Evolutionary conservation across 176 grass and related monocot species (phyloP).

Genomic region (Aechmea fasciata): DNA sequence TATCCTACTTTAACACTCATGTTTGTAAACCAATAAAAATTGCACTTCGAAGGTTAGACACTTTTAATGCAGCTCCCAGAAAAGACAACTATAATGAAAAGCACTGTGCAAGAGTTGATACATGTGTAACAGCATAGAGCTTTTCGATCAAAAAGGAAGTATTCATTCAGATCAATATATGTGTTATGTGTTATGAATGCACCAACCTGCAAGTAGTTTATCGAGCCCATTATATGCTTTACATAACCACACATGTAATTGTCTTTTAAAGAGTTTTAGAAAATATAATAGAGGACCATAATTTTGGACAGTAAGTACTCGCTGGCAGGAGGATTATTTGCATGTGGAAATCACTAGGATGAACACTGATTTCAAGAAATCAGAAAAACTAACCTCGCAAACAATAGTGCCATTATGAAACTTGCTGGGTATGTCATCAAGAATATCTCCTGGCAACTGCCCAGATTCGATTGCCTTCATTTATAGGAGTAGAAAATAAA

Average conservation of each 20-base stretch:
- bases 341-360: conserved; percentile 7
- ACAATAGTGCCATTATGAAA: conserved; percentile 70
- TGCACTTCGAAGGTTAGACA: not conserved
- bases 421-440: conserved; percentile 94
- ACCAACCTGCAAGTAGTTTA: not conserved
- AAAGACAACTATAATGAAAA: not conserved
- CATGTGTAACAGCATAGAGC: not conserved
- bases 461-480: conserved; percentile 74
- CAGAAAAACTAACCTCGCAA: conserved; percentile 65
- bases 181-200: not conserved
- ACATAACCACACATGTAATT: not conserved
- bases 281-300: not conserved
- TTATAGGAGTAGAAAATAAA: not conserved
- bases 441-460: conserved; percentile 71
- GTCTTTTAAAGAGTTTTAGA: not conserved
- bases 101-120: not conserved
- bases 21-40: conserved; percentile 11
- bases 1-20: conserved; percentile 5
- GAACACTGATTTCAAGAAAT: not conserved
- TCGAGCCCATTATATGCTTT: not conserved
- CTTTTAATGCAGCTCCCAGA: not conserved
- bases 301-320: not conserved
- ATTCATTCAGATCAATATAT: not conserved
- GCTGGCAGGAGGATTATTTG: not conserved
- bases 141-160: not conserved